Evolutionary conservation across 352 stramenopile genomes (phyloP), one percentile per base, ranked within the genome.

Genomic region (Globisporangium apiculatum): DNA sequence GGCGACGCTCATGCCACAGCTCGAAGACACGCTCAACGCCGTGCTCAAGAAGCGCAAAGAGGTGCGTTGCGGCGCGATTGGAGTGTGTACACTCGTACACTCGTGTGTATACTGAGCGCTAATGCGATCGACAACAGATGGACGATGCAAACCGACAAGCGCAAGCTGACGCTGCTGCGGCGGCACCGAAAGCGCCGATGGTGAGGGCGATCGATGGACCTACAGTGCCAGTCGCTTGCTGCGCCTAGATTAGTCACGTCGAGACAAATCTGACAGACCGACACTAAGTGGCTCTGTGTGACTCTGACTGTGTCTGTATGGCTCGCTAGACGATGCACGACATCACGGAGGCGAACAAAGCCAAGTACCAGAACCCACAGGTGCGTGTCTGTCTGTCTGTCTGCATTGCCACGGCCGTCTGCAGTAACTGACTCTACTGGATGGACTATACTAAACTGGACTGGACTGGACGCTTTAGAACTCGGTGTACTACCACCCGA

Each of bases 401-500:
- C 18, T 24, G 18, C 18, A 24, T 24, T 24, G 18, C 18, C 18
- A 24, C 18, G 18, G 18, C 18, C 18, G 18, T 31, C 24, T 31
- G 24, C 24, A 31, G 24, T 31, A 31, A 31, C 24, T 31, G 24
- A 31, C 24, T 31, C 24, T 31, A 31, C 24, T 31, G 24, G 24
- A 31, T 31, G 24, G 24, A 31, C 24, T 31, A 31, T 31, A 31
- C 24, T 31, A 31, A 31, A 3, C 24, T 31, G 24, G 24, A 31
- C 24, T 31, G 2, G 2, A 31, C 24, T 3, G 24, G 24, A 31
- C 24, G 24, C 24, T 31, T 31, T 40, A 87, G 77, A 91, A 88
- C 48, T 91, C 81, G 1, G 79, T 91, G 47, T 89, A 91, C 58
- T 91, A 89, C 51, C 79, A 91, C 47, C 79, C 79, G n/a, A 87